Percentiles rank a stretch among this genome's conserved stretches.
phyloP scores from a whole-genome alignment of 179 eudicot genomes.

The Silene noctiflora region DNA sequence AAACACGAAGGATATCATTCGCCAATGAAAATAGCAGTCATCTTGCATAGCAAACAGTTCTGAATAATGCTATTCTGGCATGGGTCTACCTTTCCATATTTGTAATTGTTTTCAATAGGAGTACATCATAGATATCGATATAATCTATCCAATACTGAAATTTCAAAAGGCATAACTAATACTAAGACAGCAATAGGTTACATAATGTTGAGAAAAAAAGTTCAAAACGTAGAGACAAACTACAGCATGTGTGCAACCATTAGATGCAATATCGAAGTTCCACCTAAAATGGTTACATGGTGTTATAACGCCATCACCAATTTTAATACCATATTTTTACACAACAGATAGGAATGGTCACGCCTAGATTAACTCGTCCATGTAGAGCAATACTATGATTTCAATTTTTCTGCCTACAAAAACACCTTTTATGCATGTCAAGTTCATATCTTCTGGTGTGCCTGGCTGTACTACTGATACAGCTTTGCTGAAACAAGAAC shows the following conservation, averaged over 20 bases:
- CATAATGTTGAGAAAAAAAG: not conserved
- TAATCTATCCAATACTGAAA: not conserved
- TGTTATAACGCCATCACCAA: not conserved
- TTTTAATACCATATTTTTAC: not conserved
- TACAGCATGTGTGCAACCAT: not conserved
- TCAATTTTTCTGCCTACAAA: not conserved
- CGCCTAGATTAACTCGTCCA: not conserved
- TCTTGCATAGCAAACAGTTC: not conserved
- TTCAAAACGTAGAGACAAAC: not conserved
- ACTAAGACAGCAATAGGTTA: not conserved
- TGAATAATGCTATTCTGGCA: not conserved
- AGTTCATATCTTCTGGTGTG: not conserved
- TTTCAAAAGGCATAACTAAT: not conserved
- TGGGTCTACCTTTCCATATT: not conserved
- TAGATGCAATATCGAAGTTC: not conserved
- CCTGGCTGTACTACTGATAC: not conserved
- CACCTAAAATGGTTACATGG: not conserved
- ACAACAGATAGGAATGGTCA: not conserved
- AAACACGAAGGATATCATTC: slow-evolving; percentile 15
- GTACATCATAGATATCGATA: not conserved
- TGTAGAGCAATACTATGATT: not conserved
- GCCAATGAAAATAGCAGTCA: not conserved
- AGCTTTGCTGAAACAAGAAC: not conserved
- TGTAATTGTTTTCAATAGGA: not conserved
- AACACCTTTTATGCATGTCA: not conserved